These are phyloP conservation scores for Zasmidium cellare DNA, from an alignment of 2,329 filamentous ascomycete species.

Conservation along the genomic window DNA sequence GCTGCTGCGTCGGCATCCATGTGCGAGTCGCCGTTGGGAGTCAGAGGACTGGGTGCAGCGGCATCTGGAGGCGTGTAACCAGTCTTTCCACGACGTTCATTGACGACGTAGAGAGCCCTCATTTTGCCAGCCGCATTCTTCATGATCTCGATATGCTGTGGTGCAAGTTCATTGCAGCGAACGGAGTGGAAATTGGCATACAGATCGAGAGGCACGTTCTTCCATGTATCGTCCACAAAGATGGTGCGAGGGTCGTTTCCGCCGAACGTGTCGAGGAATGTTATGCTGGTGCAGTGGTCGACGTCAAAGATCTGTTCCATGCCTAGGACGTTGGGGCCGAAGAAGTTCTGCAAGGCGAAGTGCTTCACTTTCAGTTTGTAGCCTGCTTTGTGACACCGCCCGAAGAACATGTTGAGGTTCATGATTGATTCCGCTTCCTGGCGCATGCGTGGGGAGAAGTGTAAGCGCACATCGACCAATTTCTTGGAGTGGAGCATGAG, in stretches of 20 bases:
- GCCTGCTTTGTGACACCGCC: constrained; percentile 51
- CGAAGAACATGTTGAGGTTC: constrained; percentile 56
- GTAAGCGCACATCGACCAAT: constrained; percentile 56
- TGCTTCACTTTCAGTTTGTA: constrained; percentile 51
- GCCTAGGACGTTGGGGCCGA: constrained; percentile 52
- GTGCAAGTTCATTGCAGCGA: constrained; percentile 31
- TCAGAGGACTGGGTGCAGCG: constrained; percentile 23
- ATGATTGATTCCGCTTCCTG: constrained; percentile 59
- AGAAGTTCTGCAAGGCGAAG: constrained; percentile 59
- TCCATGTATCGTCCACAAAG: constrained; percentile 60
- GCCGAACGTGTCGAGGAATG: constrained; percentile 55
- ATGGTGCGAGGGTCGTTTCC: constrained; percentile 44
- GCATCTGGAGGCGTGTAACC: constrained; percentile 29
- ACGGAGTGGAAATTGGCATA: constrained; percentile 16
- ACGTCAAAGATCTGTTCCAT: constrained; percentile 48
- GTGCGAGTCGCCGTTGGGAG: constrained; percentile 8
- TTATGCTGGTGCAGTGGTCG: constrained; percentile 48
- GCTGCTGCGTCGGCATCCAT: constrained; percentile 30
- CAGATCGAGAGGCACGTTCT: constrained; percentile 24
- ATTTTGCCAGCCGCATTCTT: constrained; percentile 10
- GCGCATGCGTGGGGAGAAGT: constrained; percentile 64
- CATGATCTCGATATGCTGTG: constrained; percentile 37
- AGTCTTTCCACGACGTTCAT: constrained; percentile 29
- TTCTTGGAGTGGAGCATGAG: constrained; percentile 56
- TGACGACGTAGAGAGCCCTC: constrained; percentile 48